These are phyloP conservation scores for Astrothelium subdiscretum DNA, from an alignment of 495 filamentous ascomycete genomes.

Conservation along the genomic window DNA sequence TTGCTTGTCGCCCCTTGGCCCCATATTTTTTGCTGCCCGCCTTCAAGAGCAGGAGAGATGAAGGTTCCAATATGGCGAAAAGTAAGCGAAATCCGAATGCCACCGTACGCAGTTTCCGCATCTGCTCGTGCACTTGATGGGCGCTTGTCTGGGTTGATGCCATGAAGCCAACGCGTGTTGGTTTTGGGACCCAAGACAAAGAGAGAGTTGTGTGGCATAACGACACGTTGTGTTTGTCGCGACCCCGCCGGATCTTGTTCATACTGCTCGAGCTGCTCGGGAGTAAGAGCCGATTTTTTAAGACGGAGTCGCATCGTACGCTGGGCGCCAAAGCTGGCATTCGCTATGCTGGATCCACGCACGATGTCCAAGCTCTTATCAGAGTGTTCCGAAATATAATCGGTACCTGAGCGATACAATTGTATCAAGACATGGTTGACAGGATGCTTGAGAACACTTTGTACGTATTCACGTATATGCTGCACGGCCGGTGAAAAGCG, in stretches of 20 bases:
- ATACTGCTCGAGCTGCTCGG: not conserved
- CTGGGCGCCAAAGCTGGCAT: constrained; percentile 84
- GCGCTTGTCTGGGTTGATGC: constrained; percentile 78
- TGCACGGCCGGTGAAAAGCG: constrained; percentile 64
- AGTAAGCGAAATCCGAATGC: constrained; percentile 81
- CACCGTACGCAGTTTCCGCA: constrained; percentile 58
- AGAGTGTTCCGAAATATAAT: constrained; percentile 92
- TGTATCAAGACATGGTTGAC: constrained; percentile 92
- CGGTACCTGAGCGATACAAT: constrained; percentile 79
- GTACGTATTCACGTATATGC: constrained; percentile 51
- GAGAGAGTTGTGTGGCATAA: constrained; percentile 79
- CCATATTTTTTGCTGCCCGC: constrained; percentile 57
- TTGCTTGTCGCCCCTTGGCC: constrained; percentile 80
- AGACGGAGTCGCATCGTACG: constrained; percentile 82
- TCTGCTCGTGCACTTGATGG: constrained; percentile 47
- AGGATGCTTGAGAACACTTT: constrained; percentile 61
- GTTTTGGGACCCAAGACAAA: constrained; percentile 71
- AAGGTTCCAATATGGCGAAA: constrained; percentile 88
- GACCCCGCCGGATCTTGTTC: constrained; percentile 13
- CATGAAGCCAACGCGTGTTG: constrained; percentile 82
- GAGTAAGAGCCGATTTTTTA: constrained; percentile 44
- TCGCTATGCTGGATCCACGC: constrained; percentile 69
- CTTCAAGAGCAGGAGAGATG: constrained; percentile 38
- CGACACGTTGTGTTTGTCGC: constrained; percentile 51
- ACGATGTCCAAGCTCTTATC: constrained; percentile 95